Evolutionary conservation across 805 yeast genomes (phyloP), one percentile per base, ranked within the genome.

Genomic region (Cyberlindnera misumaiensis): DNA sequence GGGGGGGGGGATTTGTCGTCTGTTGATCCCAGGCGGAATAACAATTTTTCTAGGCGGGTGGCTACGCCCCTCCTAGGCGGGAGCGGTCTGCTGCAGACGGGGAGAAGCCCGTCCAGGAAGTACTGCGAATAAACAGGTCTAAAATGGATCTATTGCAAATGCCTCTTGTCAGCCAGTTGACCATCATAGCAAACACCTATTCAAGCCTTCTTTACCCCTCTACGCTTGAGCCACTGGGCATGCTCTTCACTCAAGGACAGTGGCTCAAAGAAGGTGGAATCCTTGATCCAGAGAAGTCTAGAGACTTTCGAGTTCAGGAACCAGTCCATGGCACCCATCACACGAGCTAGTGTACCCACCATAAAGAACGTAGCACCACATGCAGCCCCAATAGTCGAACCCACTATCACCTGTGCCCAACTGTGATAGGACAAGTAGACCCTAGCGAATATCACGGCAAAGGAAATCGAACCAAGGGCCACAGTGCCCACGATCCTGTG

Each of bases 391-490:
- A 83, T 57, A 7, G 69, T 44, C 3, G 72, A 60, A 0, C 98
- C 98, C 6, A 82, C 83, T 10, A 70, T 32, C 1, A 89, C 93
- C 59, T 93, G 98, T 16, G 64, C 64, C 13, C 63, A 38, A 15
- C 84, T 72, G 60, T 90, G 98, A 55, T 93, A 90, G 42, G 73
- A 68, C 38, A 93, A 64, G 54, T 86, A 82, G 22, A 84, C 80
- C 39, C 97, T 65, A 3, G 96, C 83, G 44, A 64, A 71, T 4
- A 77, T 73, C 41, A 88, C 83, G 25, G 72, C 47, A 2, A 57
- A 27, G 2, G 68, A 48, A 39, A 62, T 34, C 4, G 44, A 25
- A 9, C 50, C 38, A 31, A 72, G 45, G 3, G 52, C 51, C 0
- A 48, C 17, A 4, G 63, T 45, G 2, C 70, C 67, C 0, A 53